These are phyloP conservation scores for Phytophthora boehmeriae DNA, from an alignment of 352 stramenopile genomes.

Conservation along the genomic window DNA sequence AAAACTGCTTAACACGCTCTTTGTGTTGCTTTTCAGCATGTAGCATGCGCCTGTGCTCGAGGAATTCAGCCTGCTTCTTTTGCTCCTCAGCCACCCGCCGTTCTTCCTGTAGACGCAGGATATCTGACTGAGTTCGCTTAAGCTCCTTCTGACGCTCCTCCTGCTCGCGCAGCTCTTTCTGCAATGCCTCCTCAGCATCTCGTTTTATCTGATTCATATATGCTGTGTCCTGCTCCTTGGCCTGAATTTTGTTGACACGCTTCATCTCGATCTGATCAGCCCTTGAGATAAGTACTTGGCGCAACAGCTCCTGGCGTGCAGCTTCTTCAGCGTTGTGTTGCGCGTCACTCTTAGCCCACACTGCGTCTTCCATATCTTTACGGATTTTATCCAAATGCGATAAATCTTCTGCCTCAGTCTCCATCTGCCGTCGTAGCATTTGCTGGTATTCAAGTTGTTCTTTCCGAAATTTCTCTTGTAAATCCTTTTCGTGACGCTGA, in stretches of 20 bases:
- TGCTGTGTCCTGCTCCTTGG: constrained; percentile 52
- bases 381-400: constrained; percentile 73
- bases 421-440: constrained; percentile 80
- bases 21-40: constrained; percentile 78
- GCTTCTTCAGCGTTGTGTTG: constrained; percentile 75
- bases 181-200: constrained; percentile 75
- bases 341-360: constrained; percentile 79
- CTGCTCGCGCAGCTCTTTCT: constrained; percentile 81
- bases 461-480: constrained; percentile 67
- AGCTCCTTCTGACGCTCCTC: constrained; percentile 64
- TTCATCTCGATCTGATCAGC: constrained; percentile 62
- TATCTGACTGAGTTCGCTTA: constrained; percentile 71
- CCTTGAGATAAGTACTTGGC: constrained; percentile 69
- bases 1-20: constrained; percentile 65
- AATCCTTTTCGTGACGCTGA: constrained; percentile 59
- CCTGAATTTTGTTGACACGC: constrained; percentile 34
- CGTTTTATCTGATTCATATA: constrained; percentile 74
- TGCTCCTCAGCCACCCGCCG: constrained; percentile 54
- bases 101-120: constrained; percentile 66
- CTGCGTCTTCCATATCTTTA: constrained; percentile 80
- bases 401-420: constrained; percentile 69
- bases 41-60: constrained; percentile 83
- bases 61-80: constrained; percentile 67
- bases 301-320: constrained; percentile 71
- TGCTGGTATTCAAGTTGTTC: constrained; percentile 80